Evolutionary conservation across 345 rosid genomes (phyloP), one percentile per base, ranked within the genome.

Genomic region (Euclidium syriacum): DNA sequence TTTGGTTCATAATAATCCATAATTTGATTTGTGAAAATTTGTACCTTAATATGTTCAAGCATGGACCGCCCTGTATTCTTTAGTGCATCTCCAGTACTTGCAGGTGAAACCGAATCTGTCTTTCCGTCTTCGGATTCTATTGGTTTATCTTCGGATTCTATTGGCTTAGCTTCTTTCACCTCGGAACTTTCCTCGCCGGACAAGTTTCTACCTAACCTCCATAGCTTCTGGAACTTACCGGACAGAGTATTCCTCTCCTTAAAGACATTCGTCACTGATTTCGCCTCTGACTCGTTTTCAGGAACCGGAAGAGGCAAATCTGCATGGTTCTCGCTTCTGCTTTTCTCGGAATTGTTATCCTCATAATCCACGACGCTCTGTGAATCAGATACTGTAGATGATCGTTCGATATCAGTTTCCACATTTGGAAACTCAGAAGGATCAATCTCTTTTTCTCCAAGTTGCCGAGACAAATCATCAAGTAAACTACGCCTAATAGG

Each of bases 1-100:
- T 22, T 20, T 5, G 33, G 20, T 40, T 33, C 23, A 33, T 15
- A 50, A 23, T 14, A 39, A 44, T 44, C 22, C 36, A 60, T 4
- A 5, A 5, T 41, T 14, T 0, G 9, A 43, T n/a, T 23, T 0
- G 11, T 2, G 2, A 43, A 41, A 24, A 12, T 14, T 5, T 70
- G n/a, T 77, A 94, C 99, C 99, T 94, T 90, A 70, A 94, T 83
- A 48, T 90, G 97, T 69, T 90, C 97, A 20, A 90, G 84, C 96
- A 94, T 94, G 50, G 91, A 79, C 41, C 79, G 80, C 42, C 91
- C 99, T 16, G 88, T 80, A 73, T 81, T 84, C 81, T 77, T 85
- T 72, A 84, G 57, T 5, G 58, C 24, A 54, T 87, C 90, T 58
- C 73, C 90, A 74, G 73, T 73, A 36, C 55, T 52, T 50, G 62